phyloP scores from a whole-genome alignment of 345 rosid species.

The Salix udensis region DNA sequence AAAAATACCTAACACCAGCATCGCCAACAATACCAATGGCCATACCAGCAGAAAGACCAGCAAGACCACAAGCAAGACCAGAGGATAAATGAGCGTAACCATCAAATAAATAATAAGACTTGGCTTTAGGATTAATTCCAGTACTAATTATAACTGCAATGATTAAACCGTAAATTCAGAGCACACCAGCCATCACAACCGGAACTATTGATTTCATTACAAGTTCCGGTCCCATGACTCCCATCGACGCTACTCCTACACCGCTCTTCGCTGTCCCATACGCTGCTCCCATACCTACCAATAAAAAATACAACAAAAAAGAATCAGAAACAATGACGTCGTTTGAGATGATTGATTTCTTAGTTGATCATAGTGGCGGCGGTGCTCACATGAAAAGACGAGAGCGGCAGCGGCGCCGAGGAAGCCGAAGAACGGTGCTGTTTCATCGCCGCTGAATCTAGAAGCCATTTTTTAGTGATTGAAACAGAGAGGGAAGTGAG shows the following conservation, averaged over 20 bases:
- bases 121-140: slow-evolving; percentile 20
- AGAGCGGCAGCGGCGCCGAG: slow-evolving; percentile 49
- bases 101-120: slow-evolving; percentile 19
- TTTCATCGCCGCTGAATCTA: slow-evolving; percentile 45
- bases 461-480: slow-evolving; percentile 8
- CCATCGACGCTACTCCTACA: slow-evolving; percentile 23
- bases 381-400: slow-evolving; percentile 31
- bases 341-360: background rate
- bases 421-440: slow-evolving; percentile 45
- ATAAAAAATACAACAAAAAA: background rate
- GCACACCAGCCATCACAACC: slow-evolving; percentile 22
- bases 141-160: slow-evolving; percentile 20
- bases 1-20: background rate
- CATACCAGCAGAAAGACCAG: slow-evolving; percentile 21
- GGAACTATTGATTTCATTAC: slow-evolving; percentile 24
- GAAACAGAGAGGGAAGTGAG: background rate
- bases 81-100: slow-evolving; percentile 26
- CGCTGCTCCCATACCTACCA: slow-evolving; percentile 21
- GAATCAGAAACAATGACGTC: background rate
- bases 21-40: slow-evolving; percentile 15
- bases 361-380: background rate
- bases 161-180: slow-evolving; percentile 17
- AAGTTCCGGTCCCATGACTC: slow-evolving; percentile 21
- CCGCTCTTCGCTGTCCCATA: slow-evolving; percentile 26
- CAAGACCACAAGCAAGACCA: slow-evolving; percentile 30